These are phyloP conservation scores for Kwoniella mangroviensis DNA, from an alignment of 768 basidiomycete genomes.

Conservation along the genomic window DNA sequence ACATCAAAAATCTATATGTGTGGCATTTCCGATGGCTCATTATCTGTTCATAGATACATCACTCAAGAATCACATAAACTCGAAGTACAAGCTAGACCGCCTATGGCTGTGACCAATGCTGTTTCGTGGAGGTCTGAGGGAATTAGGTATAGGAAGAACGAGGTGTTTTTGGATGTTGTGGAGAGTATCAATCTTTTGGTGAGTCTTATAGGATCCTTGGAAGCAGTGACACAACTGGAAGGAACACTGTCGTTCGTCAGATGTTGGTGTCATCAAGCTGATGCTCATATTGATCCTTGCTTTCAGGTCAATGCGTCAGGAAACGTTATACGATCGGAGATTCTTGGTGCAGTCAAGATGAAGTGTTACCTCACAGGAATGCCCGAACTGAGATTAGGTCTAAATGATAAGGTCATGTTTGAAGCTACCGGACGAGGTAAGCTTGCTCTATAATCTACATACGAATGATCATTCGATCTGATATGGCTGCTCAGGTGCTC, in stretches of 20 bases:
- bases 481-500: slow-evolving; percentile 66
- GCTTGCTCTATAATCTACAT: slow-evolving; percentile 45
- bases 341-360: slow-evolving; percentile 99
- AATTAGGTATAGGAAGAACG: slow-evolving; percentile 96
- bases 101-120: slow-evolving; percentile 96
- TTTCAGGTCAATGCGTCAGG: slow-evolving; percentile 91
- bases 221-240: too few relatives aligned
- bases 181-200: slow-evolving; percentile 96
- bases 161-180: slow-evolving; percentile 97
- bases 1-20: too few relatives aligned
- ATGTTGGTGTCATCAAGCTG: neutral
- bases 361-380: slow-evolving; percentile 99
- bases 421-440: slow-evolving; percentile 92
- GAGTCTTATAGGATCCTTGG: slow-evolving; percentile 50
- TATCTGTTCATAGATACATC: slow-evolving; percentile 71
- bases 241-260: neutral
- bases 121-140: slow-evolving; percentile 99
- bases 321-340: slow-evolving; percentile 95
- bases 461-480: neutral
- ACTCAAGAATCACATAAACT: slow-evolving; percentile 98
- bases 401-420: slow-evolving; percentile 99
- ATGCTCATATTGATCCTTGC: slow-evolving; percentile 4
- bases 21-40: neutral
- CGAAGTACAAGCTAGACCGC: slow-evolving; percentile 87
- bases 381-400: slow-evolving; percentile 91